A percentile compares a stretch with the other conserved stretches of the same genome.
Evolutionary conservation across 2,329 filamentous ascomycete genomes (phyloP).

Genomic region (Colletotrichum falcatum): DNA sequence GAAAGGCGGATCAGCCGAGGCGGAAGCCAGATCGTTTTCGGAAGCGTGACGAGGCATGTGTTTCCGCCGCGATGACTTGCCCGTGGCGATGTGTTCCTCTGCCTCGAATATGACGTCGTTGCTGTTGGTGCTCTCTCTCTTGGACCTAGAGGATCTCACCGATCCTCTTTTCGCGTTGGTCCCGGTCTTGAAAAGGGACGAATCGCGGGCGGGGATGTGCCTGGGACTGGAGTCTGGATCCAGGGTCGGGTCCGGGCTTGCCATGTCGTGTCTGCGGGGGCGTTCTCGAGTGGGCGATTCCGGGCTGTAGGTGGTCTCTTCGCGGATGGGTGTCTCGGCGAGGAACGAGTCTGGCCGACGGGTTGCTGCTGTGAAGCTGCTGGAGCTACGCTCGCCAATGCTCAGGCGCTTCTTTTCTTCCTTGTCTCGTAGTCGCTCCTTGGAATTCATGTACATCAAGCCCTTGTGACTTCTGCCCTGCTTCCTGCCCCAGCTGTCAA

Average conservation of each 20-base stretch:
- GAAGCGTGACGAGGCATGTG: constrained; percentile 44
- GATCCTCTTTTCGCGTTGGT: constrained; percentile 65
- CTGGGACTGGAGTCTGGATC: constrained; percentile 58
- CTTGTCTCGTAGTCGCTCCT: constrained; percentile 72
- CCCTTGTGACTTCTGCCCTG: constrained; percentile 65
- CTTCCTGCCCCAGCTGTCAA: constrained; percentile 73
- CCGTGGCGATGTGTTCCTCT: constrained; percentile 47
- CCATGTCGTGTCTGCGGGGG: constrained; percentile 43
- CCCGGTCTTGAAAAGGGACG: constrained; percentile 71
- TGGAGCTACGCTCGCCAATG: constrained; percentile 54
- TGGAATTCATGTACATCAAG: constrained; percentile 80
- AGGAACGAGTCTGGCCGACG: constrained; percentile 61
- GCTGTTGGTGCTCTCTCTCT: constrained; percentile 57
- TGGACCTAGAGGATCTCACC: constrained; percentile 62
- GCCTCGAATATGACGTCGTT: constrained; percentile 58
- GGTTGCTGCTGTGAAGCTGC: constrained; percentile 53
- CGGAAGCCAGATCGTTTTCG: constrained; percentile 38
- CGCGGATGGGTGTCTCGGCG: constrained; percentile 66
- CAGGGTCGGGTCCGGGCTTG: constrained; percentile 42
- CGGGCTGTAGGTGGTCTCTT: constrained; percentile 59
- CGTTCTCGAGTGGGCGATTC: constrained; percentile 44
- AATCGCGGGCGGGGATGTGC: constrained; percentile 75
- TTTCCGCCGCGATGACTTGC: constrained; percentile 42
- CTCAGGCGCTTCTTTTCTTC: constrained; percentile 72
- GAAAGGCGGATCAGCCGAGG: constrained; percentile 44